Conservation (phyloP, 2,329 filamentous ascomycete species). For the Sporothrix protearum region DNA sequence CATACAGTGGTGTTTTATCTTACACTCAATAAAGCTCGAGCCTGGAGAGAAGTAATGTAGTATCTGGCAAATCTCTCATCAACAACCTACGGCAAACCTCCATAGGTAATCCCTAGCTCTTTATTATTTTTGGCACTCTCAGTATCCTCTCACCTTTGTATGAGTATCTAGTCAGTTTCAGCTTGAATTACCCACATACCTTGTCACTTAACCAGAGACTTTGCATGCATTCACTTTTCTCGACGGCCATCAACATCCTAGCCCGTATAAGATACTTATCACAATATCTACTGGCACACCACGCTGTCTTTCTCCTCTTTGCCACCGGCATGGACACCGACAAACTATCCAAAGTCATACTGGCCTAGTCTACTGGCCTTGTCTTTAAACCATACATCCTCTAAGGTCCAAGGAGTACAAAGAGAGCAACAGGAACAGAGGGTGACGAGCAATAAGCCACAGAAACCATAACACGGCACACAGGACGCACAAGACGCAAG, state of each 20-base stretch:
- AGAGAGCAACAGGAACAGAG: too few relatives aligned
- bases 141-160: not conserved
- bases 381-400: not conserved
- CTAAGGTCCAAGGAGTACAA: not conserved
- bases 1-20: too few relatives aligned
- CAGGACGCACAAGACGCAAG: not conserved
- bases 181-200: not conserved
- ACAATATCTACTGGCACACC: not conserved
- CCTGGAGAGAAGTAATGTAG: too few relatives aligned
- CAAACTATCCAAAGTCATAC: not conserved
- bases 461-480: too few relatives aligned
- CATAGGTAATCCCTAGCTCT: not conserved
- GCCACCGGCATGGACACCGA: not conserved
- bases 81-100: not conserved
- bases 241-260: not conserved
- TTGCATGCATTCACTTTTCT: not conserved
- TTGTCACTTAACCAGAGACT: not conserved
- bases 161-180: not conserved
- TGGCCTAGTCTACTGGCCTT: not conserved
- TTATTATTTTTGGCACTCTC: not conserved
- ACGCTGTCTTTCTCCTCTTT: not conserved
- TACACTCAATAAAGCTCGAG: too few relatives aligned
- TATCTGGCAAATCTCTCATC: not conserved
- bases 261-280: not conserved
- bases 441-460: too few relatives aligned